Conservation (phyloP, 164 flowering plant species). For the Umbilicus rupestris region DNA sequence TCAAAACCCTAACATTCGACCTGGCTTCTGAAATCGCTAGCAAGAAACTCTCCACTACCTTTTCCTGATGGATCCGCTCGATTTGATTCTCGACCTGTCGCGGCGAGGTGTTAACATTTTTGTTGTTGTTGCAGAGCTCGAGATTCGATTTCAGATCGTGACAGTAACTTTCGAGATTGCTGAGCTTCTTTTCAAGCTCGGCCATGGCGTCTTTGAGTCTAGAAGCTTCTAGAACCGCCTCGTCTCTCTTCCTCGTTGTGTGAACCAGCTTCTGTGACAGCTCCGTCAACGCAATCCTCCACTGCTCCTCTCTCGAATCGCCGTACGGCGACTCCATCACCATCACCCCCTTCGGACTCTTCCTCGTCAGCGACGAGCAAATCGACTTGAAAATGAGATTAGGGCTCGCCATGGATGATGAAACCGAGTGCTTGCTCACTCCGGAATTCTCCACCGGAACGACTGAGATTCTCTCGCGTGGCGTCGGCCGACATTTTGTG, state of each 20-base stretch:
- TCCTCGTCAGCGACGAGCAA: constrained; percentile 36
- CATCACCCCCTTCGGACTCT: constrained; percentile 50
- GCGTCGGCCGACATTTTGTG: constrained; percentile 71
- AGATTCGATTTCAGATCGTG: constrained; percentile 60
- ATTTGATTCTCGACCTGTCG: not conserved
- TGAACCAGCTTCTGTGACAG: constrained; percentile 72
- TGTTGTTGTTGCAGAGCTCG: constrained; percentile 35
- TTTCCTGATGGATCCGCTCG: constrained; percentile 14
- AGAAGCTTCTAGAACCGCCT: constrained; percentile 69
- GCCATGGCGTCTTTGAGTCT: constrained; percentile 64
- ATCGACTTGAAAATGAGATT: constrained; percentile 57
- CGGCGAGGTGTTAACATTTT: too few species aligned
- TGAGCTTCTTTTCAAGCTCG: constrained; percentile 85
- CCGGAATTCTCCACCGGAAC: constrained; percentile 45
- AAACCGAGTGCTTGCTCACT: constrained; percentile 12
- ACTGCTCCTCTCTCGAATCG: constrained; percentile 48
- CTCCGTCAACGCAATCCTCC: constrained; percentile 62
- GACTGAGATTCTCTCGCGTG: constrained; percentile 67
- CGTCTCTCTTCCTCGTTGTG: constrained; percentile 65
- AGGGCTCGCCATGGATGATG: constrained; percentile 36
- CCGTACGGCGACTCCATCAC: constrained; percentile 6
- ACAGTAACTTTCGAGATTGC: constrained; percentile 70
- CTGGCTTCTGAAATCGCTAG: constrained; percentile 53
- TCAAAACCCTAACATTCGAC: constrained; percentile 38
- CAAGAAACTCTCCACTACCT: constrained; percentile 44